A percentile compares a stretch with the other conserved stretches of the same genome.
Evolutionary conservation across 768 basidiomycete genomes (phyloP).

Genomic region (Cyclocybe cylindracea): DNA sequence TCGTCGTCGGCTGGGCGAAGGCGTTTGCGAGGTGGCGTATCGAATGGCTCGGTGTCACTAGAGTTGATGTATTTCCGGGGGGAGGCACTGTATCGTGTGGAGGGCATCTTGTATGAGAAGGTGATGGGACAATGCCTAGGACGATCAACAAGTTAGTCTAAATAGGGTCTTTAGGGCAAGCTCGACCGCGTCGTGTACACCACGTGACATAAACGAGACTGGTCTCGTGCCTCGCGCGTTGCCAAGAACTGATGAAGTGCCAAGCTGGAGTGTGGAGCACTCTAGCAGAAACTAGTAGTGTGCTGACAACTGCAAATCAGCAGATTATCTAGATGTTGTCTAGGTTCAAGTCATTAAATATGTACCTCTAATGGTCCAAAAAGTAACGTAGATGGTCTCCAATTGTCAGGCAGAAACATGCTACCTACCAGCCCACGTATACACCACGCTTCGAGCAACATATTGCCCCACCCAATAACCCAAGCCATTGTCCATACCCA

Average conservation of each 20-base stretch:
- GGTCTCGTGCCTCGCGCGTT: no score
- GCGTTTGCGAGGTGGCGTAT: conserved; percentile 27
- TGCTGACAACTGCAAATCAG: not conserved
- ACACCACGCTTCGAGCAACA: conserved; percentile 53
- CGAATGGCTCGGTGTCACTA: conserved; percentile 29
- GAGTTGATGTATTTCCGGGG: conserved; percentile 27
- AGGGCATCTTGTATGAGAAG: conserved; percentile 17
- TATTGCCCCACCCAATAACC: conserved; percentile 46
- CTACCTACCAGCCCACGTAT: conserved; percentile 42
- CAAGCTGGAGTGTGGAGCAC: no score
- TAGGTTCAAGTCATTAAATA: no score
- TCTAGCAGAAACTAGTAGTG: not conserved
- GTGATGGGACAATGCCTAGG: conserved; percentile 3
- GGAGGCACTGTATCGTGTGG: conserved; percentile 14
- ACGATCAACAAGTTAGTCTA: conserved; percentile 10
- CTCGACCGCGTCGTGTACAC: conserved; percentile 21
- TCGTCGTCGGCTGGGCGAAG: conserved; percentile 21
- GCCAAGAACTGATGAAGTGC: no score
- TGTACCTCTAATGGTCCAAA: conserved; percentile 11
- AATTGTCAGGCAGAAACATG: conserved; percentile 33
- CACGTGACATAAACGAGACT: conserved; percentile 5
- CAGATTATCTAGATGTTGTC: not conserved
- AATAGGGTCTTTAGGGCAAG: conserved; percentile 24
- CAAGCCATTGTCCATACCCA: conserved; percentile 53
- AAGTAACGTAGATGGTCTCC: conserved; percentile 32